Conservation (phyloP, 192 early-diverging fungal genomes). For the Thamnidium elegans region DNA sequence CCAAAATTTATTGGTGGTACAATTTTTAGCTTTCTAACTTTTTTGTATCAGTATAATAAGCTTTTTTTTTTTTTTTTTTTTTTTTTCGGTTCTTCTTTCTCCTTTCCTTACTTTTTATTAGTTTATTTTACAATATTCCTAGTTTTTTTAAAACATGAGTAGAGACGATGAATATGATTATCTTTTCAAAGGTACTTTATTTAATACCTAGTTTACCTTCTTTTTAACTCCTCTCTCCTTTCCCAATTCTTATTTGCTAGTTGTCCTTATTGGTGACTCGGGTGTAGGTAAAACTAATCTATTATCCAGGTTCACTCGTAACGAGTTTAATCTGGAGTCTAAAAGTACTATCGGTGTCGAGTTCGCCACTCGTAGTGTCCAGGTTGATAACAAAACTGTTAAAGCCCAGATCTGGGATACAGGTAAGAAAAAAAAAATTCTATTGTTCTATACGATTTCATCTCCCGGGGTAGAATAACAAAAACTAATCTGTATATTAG, state of each 20-base stretch:
- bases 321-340: slow-evolving; percentile 97
- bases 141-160: neutral
- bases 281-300: slow-evolving; percentile 98
- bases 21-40: no score
- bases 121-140: no score
- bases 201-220: neutral
- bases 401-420: slow-evolving; percentile 99
- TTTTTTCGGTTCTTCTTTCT: neutral
- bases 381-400: slow-evolving; percentile 95
- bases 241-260: no score
- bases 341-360: slow-evolving; percentile 99
- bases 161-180: slow-evolving; percentile 21
- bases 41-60: neutral
- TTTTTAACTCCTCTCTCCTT: no score
- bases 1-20: no score
- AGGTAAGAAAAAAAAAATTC: slow-evolving; percentile 45
- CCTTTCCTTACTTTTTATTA: no score
- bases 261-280: slow-evolving; percentile 92
- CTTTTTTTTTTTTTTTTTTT: slow-evolving; percentile 12
- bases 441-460: neutral
- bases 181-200: slow-evolving; percentile 16
- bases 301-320: slow-evolving; percentile 91
- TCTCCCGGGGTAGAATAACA: neutral
- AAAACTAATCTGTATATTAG: slow-evolving; percentile 22
- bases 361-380: slow-evolving; percentile 92